These are phyloP conservation scores for Leccinum incarnatum DNA, from an alignment of 768 basidiomycete species.

Conservation along the genomic window DNA sequence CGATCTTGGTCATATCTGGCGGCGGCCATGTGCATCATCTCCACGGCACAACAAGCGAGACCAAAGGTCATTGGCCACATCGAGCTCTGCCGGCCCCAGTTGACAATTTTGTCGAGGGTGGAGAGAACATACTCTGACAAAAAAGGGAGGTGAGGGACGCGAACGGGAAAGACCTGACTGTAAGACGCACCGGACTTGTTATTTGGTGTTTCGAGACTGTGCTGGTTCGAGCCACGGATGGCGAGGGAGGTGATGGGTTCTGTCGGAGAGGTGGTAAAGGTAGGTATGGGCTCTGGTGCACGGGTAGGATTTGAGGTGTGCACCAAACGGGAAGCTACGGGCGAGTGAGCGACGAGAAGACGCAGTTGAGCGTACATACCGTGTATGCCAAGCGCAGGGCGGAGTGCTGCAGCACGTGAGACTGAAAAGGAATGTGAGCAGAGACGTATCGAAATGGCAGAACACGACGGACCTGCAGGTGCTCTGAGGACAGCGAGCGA, in stretches of 20 bases:
- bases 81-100: slow-evolving; percentile 96
- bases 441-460: slow-evolving; percentile 33
- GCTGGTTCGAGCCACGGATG: slow-evolving; percentile 76
- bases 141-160: background rate
- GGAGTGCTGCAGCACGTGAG: slow-evolving; percentile 41
- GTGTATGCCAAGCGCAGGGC: slow-evolving; percentile 43
- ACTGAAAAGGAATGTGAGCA: slow-evolving; percentile 12
- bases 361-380: slow-evolving; percentile 30
- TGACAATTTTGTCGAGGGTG: slow-evolving; percentile 92
- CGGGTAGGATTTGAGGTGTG: slow-evolving; percentile 50
- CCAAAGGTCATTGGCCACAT: slow-evolving; percentile 99
- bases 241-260: slow-evolving; percentile 72
- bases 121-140: slow-evolving; percentile 89
- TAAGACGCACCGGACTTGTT: slow-evolving; percentile 77
- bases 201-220: slow-evolving; percentile 81
- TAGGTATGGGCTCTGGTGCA: slow-evolving; percentile 39
- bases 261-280: slow-evolving; percentile 40
- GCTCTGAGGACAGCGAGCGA: slow-evolving; percentile 42
- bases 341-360: slow-evolving; percentile 12
- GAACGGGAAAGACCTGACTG: background rate
- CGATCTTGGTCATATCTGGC: slow-evolving; percentile 98
- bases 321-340: slow-evolving; percentile 50
- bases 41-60: slow-evolving; percentile 98
- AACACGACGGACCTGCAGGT: slow-evolving; percentile 27
- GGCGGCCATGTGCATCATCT: slow-evolving; percentile 99